These are phyloP conservation scores for Rhodotorula sp. DNA, from an alignment of 1,284 basidiomycete species.

Conservation along the genomic window DNA sequence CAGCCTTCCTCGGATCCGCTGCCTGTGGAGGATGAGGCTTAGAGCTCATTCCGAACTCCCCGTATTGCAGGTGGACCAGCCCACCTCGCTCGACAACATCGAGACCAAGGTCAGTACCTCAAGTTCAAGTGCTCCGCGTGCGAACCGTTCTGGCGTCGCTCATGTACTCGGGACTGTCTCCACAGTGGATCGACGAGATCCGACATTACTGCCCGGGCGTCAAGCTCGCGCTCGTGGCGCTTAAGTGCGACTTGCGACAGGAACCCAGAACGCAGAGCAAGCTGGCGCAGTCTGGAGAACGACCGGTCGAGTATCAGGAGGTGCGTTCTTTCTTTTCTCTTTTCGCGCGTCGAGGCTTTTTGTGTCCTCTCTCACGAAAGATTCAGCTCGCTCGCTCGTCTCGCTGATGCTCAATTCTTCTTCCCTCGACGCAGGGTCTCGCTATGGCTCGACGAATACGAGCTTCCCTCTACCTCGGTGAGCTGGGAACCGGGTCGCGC, in stretches of 20 bases:
- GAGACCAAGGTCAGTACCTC: conserved; percentile 70
- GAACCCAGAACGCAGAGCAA: conserved; percentile 66
- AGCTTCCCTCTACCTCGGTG: conserved; percentile 85
- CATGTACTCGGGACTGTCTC: too few species aligned
- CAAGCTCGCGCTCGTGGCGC: conserved; percentile 83
- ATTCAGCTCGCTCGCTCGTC: too few species aligned
- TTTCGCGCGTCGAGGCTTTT: too few species aligned
- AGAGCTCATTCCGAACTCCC: too few species aligned
- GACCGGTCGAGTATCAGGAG: conserved; percentile 81
- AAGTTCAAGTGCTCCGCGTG: neutral
- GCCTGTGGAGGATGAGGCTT: too few species aligned
- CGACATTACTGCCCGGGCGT: conserved; percentile 85
- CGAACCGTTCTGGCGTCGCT: neutral
- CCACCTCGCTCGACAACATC: conserved; percentile 84
- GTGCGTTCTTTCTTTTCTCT: conserved; percentile 25
- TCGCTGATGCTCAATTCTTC: neutral
- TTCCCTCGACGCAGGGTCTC: conserved; percentile 56
- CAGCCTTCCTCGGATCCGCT: too few species aligned
- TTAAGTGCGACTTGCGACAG: conserved; percentile 91
- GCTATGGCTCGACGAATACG: conserved; percentile 83
- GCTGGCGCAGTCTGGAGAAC: conserved; percentile 64
- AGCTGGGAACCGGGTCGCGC: conserved; percentile 39
- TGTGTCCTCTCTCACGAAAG: too few species aligned
- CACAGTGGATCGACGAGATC: conserved; percentile 82
- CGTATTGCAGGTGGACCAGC: conserved; percentile 54